Conservation (phyloP, 805 yeast genomes). For the Teunomyces tritomae region DNA sequence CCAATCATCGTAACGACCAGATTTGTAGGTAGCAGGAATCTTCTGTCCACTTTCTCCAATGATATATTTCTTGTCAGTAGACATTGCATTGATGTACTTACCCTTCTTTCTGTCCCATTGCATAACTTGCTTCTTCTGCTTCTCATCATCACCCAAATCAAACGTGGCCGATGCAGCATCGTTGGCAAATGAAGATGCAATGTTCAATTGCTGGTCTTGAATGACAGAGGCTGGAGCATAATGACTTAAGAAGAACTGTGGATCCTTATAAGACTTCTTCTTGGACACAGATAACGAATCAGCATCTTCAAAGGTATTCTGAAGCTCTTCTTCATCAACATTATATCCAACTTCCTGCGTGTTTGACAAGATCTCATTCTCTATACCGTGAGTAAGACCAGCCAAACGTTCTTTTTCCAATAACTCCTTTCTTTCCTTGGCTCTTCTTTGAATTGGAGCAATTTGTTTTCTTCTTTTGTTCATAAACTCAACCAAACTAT, state of each 20-base stretch:
- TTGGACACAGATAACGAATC: slow-evolving; percentile 36
- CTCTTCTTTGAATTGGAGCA: slow-evolving; percentile 82
- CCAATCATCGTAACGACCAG: slow-evolving; percentile 95
- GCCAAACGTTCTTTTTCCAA: slow-evolving; percentile 71
- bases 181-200: slow-evolving; percentile 63
- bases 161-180: slow-evolving; percentile 86
- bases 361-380: slow-evolving; percentile 65
- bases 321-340: slow-evolving; percentile 44
- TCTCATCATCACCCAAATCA: slow-evolving; percentile 77
- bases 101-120: slow-evolving; percentile 94
- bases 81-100: slow-evolving; percentile 77
- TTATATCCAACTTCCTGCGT: slow-evolving; percentile 47
- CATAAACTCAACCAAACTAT: slow-evolving; percentile 79
- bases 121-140: slow-evolving; percentile 67
- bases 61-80: slow-evolving; percentile 81
- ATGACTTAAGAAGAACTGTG: slow-evolving; percentile 78
- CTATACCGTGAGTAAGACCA: slow-evolving; percentile 69
- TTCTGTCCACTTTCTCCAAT: slow-evolving; percentile 92
- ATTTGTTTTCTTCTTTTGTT: slow-evolving; percentile 78
- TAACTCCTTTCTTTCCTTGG: slow-evolving; percentile 65
- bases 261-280: slow-evolving; percentile 65
- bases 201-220: slow-evolving; percentile 73
- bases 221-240: slow-evolving; percentile 78
- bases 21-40: slow-evolving; percentile 85
- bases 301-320: slow-evolving; percentile 51